These are phyloP conservation scores for Ophiosphaerella korrae DNA, from an alignment of 2,329 filamentous ascomycete genomes.

Conservation along the genomic window DNA sequence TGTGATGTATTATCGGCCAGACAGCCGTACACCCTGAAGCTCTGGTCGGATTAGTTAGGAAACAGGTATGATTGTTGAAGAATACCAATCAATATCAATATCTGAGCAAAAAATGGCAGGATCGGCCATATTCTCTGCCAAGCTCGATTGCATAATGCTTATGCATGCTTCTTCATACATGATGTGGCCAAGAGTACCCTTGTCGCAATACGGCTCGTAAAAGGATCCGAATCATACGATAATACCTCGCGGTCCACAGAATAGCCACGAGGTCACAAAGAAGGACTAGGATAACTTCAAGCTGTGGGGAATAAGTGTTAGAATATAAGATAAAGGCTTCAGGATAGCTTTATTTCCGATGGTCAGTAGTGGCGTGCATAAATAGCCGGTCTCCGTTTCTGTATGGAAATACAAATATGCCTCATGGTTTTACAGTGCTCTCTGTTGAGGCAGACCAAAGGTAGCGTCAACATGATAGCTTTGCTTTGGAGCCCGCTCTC, in stretches of 20 bases:
- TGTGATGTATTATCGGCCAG: too few species aligned
- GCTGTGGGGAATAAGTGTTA: constrained; percentile 18
- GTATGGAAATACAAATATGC: too few species aligned
- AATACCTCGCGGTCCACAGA: too few species aligned
- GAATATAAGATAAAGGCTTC: constrained; percentile 63
- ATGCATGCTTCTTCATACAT: constrained; percentile 56
- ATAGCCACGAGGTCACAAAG: constrained; percentile 54
- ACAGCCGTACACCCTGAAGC: too few species aligned
- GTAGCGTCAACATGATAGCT: too few species aligned
- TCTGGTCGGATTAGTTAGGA: too few species aligned
- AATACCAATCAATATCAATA: constrained; percentile 52
- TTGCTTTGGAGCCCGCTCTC: too few species aligned
- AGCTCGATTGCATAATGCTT: constrained; percentile 66
- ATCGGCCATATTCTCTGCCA: constrained; percentile 60
- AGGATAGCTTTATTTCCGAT: constrained; percentile 62
- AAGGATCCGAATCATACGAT: too few species aligned
- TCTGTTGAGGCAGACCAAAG: too few species aligned
- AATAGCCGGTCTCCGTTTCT: constrained; percentile 51
- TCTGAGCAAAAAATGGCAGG: constrained; percentile 62
- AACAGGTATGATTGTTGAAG: constrained; percentile 31
- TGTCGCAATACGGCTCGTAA: constrained; percentile 48
- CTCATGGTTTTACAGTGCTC: too few species aligned
- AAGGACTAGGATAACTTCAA: too few species aligned
- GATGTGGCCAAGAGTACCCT: constrained; percentile 64
- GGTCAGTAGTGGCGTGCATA: constrained; percentile 25